Evolutionary conservation across 345 rosid species (phyloP).

Genomic region (Melaleuca quinquenervia): DNA sequence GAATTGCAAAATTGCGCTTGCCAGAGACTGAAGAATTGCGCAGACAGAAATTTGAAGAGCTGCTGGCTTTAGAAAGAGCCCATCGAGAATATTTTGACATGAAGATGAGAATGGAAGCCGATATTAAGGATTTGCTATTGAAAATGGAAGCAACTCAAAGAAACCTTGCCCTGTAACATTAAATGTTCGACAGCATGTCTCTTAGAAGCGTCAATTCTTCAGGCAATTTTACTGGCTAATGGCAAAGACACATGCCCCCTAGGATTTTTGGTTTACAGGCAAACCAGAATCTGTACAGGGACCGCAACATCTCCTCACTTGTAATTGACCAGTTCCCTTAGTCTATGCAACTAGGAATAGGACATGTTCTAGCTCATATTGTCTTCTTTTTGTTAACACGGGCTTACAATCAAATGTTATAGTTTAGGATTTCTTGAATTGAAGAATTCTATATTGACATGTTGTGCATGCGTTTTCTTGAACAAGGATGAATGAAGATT

Average conservation of each 20-base stretch:
- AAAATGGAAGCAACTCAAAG: slow-evolving; percentile 84
- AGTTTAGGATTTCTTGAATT: not conserved
- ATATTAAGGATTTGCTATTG: slow-evolving; percentile 65
- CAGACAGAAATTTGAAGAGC: slow-evolving; percentile 57
- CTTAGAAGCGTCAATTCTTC: not conserved
- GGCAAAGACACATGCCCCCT: not conserved
- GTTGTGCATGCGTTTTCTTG: not conserved
- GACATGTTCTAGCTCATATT: not conserved
- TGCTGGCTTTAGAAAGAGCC: slow-evolving; percentile 65
- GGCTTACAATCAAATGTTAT: not conserved
- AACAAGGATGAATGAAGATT: not conserved
- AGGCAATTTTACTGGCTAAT: not conserved
- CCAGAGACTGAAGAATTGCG: slow-evolving; percentile 56
- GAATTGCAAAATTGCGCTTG: slow-evolving; percentile 52
- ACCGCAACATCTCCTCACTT: not conserved
- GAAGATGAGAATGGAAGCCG: slow-evolving; percentile 92
- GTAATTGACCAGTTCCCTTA: not conserved
- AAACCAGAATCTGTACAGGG: not conserved
- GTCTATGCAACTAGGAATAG: not conserved
- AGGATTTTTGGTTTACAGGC: not conserved
- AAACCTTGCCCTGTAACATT: slow-evolving; percentile 41
- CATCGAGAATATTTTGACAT: slow-evolving; percentile 57
- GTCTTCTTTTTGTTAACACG: not conserved
- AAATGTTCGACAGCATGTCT: not conserved
- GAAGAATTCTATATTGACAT: not conserved